These are phyloP conservation scores for Globisporangium yorkense DNA, from an alignment of 352 stramenopile genomes.

Conservation along the genomic window DNA sequence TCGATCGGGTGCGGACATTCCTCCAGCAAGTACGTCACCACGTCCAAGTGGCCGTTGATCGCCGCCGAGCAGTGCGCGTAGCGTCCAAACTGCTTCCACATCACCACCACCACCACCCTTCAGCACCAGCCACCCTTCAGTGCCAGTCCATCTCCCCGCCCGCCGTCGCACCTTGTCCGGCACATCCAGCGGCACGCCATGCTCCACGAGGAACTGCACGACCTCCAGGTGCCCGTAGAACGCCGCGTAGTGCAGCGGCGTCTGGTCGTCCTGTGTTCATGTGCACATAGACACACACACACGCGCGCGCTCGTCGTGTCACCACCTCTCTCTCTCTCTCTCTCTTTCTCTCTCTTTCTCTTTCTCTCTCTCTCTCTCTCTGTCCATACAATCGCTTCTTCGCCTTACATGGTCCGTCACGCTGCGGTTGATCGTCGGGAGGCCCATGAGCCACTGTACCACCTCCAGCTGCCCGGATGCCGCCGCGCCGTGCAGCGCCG, in stretches of 20 bases:
- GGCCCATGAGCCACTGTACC: constrained; percentile 70
- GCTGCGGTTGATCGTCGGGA: constrained; percentile 48
- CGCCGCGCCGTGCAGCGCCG: constrained; percentile 67
- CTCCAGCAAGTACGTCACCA: constrained; percentile 77
- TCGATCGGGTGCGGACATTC: constrained; percentile 77
- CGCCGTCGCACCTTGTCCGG: constrained; percentile 53
- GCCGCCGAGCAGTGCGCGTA: constrained; percentile 77
- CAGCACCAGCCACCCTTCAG: neutral
- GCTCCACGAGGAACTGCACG: constrained; percentile 78
- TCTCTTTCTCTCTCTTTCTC: too few relatives aligned
- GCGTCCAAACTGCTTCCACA: constrained; percentile 40
- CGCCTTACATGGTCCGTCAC: constrained; percentile 60
- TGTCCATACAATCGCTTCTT: too few relatives aligned
- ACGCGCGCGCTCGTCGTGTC: neutral
- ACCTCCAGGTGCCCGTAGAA: constrained; percentile 87
- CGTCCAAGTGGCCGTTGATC: constrained; percentile 84
- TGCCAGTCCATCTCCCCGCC: neutral
- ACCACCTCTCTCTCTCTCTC: neutral
- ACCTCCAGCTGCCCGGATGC: constrained; percentile 77
- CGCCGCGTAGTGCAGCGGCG: constrained; percentile 77
- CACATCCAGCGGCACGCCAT: constrained; percentile 71
- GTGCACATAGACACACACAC: neutral
- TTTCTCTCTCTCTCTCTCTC: too few relatives aligned
- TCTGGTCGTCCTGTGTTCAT: constrained; percentile 59
- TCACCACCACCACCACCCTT: neutral